These are phyloP conservation scores for Cyclotella choctawhatcheeana DNA, from an alignment of 108 stramenopile species.

Conservation along the genomic window DNA sequence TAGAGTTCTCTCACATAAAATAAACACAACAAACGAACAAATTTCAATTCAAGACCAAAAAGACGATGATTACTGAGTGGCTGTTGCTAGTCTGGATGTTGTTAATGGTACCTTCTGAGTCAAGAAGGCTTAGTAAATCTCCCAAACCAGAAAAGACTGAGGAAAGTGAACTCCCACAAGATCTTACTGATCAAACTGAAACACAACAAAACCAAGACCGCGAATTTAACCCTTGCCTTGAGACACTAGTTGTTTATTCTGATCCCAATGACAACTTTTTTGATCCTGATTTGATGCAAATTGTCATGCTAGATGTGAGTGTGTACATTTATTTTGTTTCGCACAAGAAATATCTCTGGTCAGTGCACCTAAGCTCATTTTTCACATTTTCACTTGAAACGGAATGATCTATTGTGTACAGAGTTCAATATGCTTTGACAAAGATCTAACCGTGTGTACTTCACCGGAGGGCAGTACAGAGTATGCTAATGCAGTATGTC, in stretches of 20 bases:
- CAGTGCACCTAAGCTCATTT: no score
- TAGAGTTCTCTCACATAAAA: no score
- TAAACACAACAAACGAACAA: no score
- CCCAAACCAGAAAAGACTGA: not conserved
- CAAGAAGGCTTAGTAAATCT: conserved; percentile 5
- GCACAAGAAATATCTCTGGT: no score
- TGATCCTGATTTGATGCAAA: conserved; percentile 6
- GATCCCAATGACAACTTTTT: conserved; percentile 1
- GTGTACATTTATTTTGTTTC: no score
- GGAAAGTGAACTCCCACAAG: not conserved
- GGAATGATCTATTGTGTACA: not conserved
- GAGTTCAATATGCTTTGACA: not conserved
- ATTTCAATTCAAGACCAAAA: no score
- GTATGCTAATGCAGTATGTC: not conserved
- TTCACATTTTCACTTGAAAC: no score
- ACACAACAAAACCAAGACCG: not conserved
- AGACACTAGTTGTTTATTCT: not conserved
- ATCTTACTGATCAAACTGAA: not conserved
- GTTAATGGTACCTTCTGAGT: not conserved
- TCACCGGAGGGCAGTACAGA: not conserved
- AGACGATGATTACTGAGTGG: not conserved
- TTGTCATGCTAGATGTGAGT: conserved; percentile 1
- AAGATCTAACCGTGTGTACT: not conserved
- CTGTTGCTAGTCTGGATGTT: not conserved
- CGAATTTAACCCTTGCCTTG: conserved; percentile 11